Evolutionary conservation across 2,329 filamentous ascomycete genomes (phyloP).

Genomic region (Tolypocladium sp.): DNA sequence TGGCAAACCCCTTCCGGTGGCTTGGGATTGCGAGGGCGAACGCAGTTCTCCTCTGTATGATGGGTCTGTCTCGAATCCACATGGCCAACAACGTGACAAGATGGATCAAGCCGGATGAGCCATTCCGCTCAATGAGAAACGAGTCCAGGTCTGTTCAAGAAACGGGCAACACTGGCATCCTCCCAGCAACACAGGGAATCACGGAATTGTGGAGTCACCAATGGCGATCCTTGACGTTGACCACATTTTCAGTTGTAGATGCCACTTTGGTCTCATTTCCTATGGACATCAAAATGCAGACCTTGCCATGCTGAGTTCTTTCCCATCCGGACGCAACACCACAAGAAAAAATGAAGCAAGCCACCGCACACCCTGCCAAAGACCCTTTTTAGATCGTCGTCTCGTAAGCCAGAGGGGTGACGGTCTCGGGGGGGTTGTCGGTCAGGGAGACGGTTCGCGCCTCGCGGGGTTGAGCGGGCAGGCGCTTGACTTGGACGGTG

Average conservation of each 20-base stretch:
- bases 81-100: neutral
- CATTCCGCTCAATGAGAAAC: neutral
- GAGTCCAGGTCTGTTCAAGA: neutral
- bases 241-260: conserved; percentile 12
- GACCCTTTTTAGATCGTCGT: conserved; percentile 75
- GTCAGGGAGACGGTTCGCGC: conserved; percentile 70
- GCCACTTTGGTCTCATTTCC: conserved; percentile 26
- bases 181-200: neutral
- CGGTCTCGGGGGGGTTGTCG: conserved; percentile 83
- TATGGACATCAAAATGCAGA: conserved; percentile 33
- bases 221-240: neutral
- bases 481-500: conserved; percentile 88
- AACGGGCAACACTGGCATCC: neutral
- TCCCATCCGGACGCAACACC: conserved; percentile 34
- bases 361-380: conserved; percentile 14
- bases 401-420: conserved; percentile 91
- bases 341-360: conserved; percentile 30
- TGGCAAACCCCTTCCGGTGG: no score
- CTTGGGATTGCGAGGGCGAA: no score
- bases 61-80: neutral
- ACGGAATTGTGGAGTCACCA: neutral
- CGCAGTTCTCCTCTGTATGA: neutral
- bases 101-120: no score
- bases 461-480: conserved; percentile 69
- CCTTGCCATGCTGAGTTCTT: conserved; percentile 33